Conservation (phyloP, 2,329 filamentous ascomycete species). For the Talaromyces marneffei region DNA sequence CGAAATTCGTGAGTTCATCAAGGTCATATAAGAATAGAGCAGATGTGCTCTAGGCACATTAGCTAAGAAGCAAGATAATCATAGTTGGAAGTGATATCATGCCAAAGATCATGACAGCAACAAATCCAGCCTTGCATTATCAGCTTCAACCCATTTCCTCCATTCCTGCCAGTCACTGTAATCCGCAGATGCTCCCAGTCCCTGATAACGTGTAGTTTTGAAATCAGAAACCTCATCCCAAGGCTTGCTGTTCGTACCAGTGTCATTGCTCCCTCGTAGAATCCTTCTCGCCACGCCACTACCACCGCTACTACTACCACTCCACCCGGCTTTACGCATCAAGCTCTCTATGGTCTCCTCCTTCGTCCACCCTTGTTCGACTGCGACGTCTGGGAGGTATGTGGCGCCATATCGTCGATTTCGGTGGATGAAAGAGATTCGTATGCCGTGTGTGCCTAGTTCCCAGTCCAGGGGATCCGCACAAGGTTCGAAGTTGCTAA, state of each 20-base stretch:
- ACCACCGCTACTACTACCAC: conserved; percentile 46
- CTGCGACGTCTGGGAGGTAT: conserved; percentile 85
- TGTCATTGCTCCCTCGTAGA: conserved; percentile 28
- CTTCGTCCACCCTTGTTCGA: conserved; percentile 90
- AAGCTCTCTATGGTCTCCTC: conserved; percentile 85
- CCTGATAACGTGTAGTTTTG: conserved; percentile 78
- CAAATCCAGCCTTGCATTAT: conserved; percentile 7
- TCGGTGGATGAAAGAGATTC: conserved; percentile 74
- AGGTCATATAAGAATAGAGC: neutral
- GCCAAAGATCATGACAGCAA: conserved; percentile 1
- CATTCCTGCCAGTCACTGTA: conserved; percentile 75
- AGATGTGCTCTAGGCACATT: neutral
- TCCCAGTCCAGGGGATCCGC: conserved; percentile 75
- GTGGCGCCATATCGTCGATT: conserved; percentile 73
- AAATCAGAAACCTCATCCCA: conserved; percentile 73
- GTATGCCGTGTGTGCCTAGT: conserved; percentile 77
- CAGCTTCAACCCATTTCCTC: conserved; percentile 60
- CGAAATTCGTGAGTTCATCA: neutral
- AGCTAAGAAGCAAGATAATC: neutral
- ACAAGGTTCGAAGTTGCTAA: conserved; percentile 77
- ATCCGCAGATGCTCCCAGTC: conserved; percentile 64
- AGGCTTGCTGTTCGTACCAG: conserved; percentile 26
- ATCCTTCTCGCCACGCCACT: conserved; percentile 33
- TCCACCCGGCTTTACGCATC: conserved; percentile 94
- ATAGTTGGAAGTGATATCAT: neutral